Evolutionary conservation across 352 stramenopile species (phyloP), one percentile per base, ranked within the genome.

Genomic region (Albugo candida): DNA sequence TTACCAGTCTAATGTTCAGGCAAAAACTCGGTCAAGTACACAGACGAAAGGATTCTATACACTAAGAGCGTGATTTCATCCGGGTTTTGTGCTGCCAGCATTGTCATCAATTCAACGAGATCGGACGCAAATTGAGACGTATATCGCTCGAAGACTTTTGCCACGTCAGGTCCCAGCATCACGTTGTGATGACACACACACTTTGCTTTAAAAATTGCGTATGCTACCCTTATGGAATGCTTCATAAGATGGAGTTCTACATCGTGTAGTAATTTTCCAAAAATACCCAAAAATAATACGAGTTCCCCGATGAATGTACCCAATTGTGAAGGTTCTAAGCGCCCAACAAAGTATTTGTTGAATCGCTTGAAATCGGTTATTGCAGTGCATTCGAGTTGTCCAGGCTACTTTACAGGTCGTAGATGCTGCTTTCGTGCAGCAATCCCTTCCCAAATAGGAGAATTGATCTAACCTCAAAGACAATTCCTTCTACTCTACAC

Each of bases 331-430:
- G 27, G 20, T 2, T 2, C 36, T 1, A n/a, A 14, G 17, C 20
- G 13, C n/a, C n/a, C 11, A 24, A 38, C 19, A 14, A 16, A 2
- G 57, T 2, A 86, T 49, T 40, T 76, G 62, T 47, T 83, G 69
- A 10, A 81, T 69, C 4, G 70, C 70, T 14, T 51, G 53, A 3
- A 68, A 60, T 2, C 73, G 61, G 19, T 67, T 72, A 52, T 83
- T 86, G 70, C 73, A 85, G 37, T 82, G 68, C 59, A 36, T 86
- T 83, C 13, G 68, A 80, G 41, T 77, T 81, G 24, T 61, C 71
- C 3, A 56, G 58, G 40, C 52, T 65, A 0, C 21, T 55, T 11
- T 50, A 45, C 14, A 83, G 47, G 13, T 50, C 52, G 0, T 56
- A 52, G n/a, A 81, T 45, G 16, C 74, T 54, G 2, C 67, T 61